Evolutionary conservation across 2,329 filamentous ascomycete genomes (phyloP).

Genomic region (Aspergillus viridinutans): DNA sequence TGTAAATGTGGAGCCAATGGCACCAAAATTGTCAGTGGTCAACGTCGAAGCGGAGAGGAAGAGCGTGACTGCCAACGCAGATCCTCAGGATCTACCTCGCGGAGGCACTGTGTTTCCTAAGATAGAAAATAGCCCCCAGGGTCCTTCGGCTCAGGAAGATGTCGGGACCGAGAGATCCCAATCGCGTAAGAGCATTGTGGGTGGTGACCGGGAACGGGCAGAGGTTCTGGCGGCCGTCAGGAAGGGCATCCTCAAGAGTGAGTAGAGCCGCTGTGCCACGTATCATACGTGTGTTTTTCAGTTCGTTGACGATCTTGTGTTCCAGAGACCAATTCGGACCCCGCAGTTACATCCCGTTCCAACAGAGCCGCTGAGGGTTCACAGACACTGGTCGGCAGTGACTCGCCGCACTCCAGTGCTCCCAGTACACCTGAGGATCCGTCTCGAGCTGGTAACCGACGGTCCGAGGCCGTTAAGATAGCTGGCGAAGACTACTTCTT

Average conservation of each 20-base stretch:
- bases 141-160: slow-evolving; percentile 41
- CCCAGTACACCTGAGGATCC: slow-evolving; percentile 85
- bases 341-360: slow-evolving; percentile 66
- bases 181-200: slow-evolving; percentile 81
- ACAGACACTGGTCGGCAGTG: slow-evolving; percentile 60
- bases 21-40: slow-evolving; percentile 89
- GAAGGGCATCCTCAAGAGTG: slow-evolving; percentile 94
- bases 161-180: slow-evolving; percentile 44
- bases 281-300: neutral
- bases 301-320: slow-evolving; percentile 4
- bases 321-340: slow-evolving; percentile 50
- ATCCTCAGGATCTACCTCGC: slow-evolving; percentile 60
- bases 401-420: slow-evolving; percentile 78
- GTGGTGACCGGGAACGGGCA: slow-evolving; percentile 82
- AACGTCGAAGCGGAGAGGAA: slow-evolving; percentile 92
- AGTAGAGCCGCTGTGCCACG: slow-evolving; percentile 25
- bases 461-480: slow-evolving; percentile 66
- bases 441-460: slow-evolving; percentile 56
- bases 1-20: slow-evolving; percentile 60
- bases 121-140: slow-evolving; percentile 75
- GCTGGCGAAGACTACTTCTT: slow-evolving; percentile 89
- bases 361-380: slow-evolving; percentile 58
- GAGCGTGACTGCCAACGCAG: slow-evolving; percentile 67
- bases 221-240: slow-evolving; percentile 89
- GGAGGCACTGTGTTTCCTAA: slow-evolving; percentile 79